A percentile compares a stretch with the other conserved stretches of the same genome.
phyloP scores from a whole-genome alignment of 2,329 filamentous ascomycete species.

The Sporothrix schenckii region DNA sequence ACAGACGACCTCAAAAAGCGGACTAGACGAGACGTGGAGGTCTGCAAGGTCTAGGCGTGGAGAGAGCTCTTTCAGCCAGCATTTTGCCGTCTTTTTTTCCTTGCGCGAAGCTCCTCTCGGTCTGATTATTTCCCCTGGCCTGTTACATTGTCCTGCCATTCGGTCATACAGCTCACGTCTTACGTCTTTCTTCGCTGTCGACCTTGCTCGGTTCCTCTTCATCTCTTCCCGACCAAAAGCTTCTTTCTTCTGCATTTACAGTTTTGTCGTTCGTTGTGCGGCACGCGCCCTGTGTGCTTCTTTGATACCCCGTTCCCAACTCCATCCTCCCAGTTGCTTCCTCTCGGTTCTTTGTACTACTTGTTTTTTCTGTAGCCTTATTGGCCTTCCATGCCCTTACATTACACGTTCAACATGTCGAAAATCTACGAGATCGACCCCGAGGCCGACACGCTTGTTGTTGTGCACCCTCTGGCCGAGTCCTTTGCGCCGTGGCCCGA shows the following conservation, averaged over 20 bases:
- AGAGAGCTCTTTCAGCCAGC: constrained; percentile 14
- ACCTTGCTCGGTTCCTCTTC: background rate
- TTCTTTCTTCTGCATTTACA: background rate
- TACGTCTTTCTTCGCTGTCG: constrained; percentile 9
- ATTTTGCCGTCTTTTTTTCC: constrained; percentile 18
- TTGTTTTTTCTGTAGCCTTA: constrained; percentile 2
- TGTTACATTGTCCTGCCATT: background rate
- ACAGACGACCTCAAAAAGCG: background rate
- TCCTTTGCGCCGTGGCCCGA: constrained; percentile 38
- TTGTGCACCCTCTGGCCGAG: constrained; percentile 38
- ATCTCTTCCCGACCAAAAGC: background rate
- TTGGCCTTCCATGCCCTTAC: constrained; percentile 23
- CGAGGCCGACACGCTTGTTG: constrained; percentile 43
- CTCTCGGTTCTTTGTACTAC: background rate
- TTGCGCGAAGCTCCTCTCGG: background rate
- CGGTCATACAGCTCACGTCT: constrained; percentile 20
- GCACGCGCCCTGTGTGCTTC: constrained; percentile 25
- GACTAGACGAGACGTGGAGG: background rate
- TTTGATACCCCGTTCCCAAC: constrained; percentile 9
- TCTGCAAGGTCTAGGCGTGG: constrained; percentile 20
- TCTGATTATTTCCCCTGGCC: background rate
- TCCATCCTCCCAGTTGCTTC: background rate
- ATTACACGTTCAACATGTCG: constrained; percentile 37
- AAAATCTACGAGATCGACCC: constrained; percentile 44
- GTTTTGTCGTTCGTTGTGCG: constrained; percentile 1